phyloP scores from a whole-genome alignment of 768 basidiomycete genomes.

The Roridomyces roridus region DNA sequence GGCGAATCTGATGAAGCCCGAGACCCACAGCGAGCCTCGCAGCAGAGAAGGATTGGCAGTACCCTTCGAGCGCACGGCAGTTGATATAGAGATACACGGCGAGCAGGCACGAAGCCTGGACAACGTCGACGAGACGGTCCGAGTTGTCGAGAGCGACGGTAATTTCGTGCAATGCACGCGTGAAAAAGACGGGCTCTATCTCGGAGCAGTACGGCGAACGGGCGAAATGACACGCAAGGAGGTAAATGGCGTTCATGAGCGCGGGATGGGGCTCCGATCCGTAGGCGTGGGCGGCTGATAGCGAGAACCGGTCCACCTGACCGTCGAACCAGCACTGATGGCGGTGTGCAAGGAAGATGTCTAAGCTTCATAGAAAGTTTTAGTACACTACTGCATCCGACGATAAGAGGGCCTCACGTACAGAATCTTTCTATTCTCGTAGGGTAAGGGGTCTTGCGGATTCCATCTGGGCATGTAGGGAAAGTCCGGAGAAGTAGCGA shows the following conservation, averaged over 20 bases:
- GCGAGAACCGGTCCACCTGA: conserved; percentile 50
- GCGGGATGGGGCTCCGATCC: conserved; percentile 56
- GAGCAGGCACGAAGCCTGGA: conserved; percentile 66
- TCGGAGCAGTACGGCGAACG: conserved; percentile 44
- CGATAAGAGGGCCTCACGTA: conserved; percentile 28
- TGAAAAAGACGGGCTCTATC: conserved; percentile 55
- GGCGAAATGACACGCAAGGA: conserved; percentile 63
- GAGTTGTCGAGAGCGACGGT: conserved; percentile 58
- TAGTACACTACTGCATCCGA: background rate
- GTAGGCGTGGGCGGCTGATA: conserved; percentile 36
- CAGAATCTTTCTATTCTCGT: conserved; percentile 45
- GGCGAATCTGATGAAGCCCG: conserved; percentile 60
- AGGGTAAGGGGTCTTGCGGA: conserved; percentile 33
- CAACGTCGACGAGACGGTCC: conserved; percentile 61
- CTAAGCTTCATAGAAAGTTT: conserved; percentile 43
- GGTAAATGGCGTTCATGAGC: conserved; percentile 65
- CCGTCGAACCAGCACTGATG: conserved; percentile 66
- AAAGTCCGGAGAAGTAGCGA: conserved; percentile 20
- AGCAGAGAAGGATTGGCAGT: conserved; percentile 64
- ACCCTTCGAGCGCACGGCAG: conserved; percentile 61
- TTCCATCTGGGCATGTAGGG: conserved; percentile 34
- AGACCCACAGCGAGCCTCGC: conserved; percentile 66
- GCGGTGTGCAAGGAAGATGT: conserved; percentile 60
- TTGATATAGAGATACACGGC: conserved; percentile 67
- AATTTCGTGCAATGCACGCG: conserved; percentile 55